Evolutionary conservation across 495 filamentous ascomycete genomes (phyloP), one percentile per base, ranked within the genome.

Genomic region (Aspergillus cavernicola): DNA sequence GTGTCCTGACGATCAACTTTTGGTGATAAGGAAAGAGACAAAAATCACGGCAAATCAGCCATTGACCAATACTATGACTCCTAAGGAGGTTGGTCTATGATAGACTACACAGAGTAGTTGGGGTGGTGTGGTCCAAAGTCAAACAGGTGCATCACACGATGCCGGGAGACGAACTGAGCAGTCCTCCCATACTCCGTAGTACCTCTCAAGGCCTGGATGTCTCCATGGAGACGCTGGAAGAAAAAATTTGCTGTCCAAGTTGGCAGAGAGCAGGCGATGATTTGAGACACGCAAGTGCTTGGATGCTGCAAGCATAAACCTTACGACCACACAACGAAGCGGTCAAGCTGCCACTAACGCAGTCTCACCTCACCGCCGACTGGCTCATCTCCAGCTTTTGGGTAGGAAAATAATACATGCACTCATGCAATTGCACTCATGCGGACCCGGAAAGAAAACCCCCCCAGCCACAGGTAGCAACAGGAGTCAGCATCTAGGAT

Each of bases 271-370:
- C n/a, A n/a, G n/a, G n/a, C n/a, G n/a, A n/a, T 39, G 45, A 49
- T 51, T 51, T 41, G 46, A 55, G 56, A 54, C 51, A 54, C 44
- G 50, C 51, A 51, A 50, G 43, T 33, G 4, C 44, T n/a, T 18
- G 11, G 19, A 10, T 9, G 35, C 60, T 66, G 65, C 64, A 72
- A 65, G 61, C 66, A 63, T 55, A 65, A 67, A 66, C 57, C 62
- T 60, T 70, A 52, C 62, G 52, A 56, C 33, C 59, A 60, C 65
- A 56, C 62, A 55, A 47, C 59, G 60, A 62, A 56, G 69, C 69
- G 69, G 69, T 72, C 67, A 69, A 60, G 45, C 28, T 51, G 44
- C 20, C 50, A 56, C 50, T 52, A 55, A 53, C 41, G 53, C 43
- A 55, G 6, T 44, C 28, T 13, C 28, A n/a, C 26, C 46, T 61